Conservation (phyloP, 306 rosid species). For the Begonia peltatifolia region DNA sequence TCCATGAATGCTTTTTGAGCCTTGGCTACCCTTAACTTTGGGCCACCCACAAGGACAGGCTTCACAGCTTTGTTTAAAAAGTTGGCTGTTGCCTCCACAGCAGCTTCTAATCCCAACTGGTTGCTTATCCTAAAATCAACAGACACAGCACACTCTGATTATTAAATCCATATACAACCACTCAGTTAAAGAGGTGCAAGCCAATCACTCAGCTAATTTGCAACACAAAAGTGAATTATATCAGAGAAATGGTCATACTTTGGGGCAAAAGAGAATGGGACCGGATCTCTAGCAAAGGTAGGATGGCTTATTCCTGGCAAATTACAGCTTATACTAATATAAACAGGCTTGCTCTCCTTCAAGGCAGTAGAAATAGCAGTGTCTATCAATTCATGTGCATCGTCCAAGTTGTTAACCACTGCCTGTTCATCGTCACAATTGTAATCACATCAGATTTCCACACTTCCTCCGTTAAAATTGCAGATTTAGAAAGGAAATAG, state of each 20-base stretch:
- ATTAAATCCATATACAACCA: too few species aligned
- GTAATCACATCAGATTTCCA: conserved; percentile 1
- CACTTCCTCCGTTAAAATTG: too few species aligned
- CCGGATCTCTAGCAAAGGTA: conserved; percentile 70
- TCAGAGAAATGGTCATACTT: conserved; percentile 21
- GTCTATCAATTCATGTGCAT: conserved; percentile 69
- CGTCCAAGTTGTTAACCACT: conserved; percentile 73
- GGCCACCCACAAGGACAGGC: conserved; percentile 71
- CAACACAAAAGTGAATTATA: neutral
- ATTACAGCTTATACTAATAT: conserved; percentile 68
- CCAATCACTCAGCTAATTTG: too few species aligned
- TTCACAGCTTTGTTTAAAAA: conserved; percentile 74
- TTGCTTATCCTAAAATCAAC: conserved; percentile 39
- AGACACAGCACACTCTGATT: neutral
- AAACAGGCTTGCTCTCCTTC: conserved; percentile 84
- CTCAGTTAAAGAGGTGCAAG: too few species aligned
- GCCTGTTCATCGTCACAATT: conserved; percentile 27
- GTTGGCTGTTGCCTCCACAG: conserved; percentile 70
- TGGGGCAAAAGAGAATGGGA: conserved; percentile 60
- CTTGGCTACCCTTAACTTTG: conserved; percentile 57
- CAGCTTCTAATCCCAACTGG: conserved; percentile 61
- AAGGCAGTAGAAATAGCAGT: conserved; percentile 84
- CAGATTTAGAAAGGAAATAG: too few species aligned
- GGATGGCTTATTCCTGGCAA: conserved; percentile 57
- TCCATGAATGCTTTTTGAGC: conserved; percentile 56